Evolutionary conservation across 2,329 filamentous ascomycete species (phyloP), one percentile per base, ranked within the genome.

Genomic region (Rachicladosporium sp.): DNA sequence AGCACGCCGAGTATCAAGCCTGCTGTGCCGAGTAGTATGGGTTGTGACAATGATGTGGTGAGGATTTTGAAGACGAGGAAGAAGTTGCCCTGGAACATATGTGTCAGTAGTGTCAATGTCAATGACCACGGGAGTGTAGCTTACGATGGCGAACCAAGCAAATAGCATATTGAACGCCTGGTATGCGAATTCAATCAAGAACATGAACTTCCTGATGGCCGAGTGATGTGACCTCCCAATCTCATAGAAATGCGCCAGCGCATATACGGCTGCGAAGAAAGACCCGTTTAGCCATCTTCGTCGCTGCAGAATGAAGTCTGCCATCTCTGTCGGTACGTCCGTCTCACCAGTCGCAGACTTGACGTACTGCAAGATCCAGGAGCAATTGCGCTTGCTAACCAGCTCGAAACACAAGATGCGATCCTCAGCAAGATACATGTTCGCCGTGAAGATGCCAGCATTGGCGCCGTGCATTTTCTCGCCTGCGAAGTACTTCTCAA

Each of bases 61-160:
- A 98, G 69, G 58, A 98, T 96, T 62, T 88, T 88, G 70, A 98
- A 98, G 51, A 98, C 89, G 56, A 98, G 68, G 74, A 96, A 98
- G 73, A 98, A 98, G 67, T 98, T 98, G 57, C 91, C 77, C 67
- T 70, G 40, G 4, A 15, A n/a, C 11, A 9, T 19, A 11, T 35
- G 31, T 39, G 42, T 48, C 42, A 48, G n/a, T n/a, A n/a, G n/a
- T n/a, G n/a, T n/a, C n/a, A n/a, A n/a, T n/a, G n/a, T n/a, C n/a
- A n/a, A n/a, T n/a, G n/a, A n/a, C n/a, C n/a, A n/a, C n/a, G n/a
- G n/a, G n/a, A n/a, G n/a, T n/a, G n/a, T n/a, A n/a, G n/a, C 66
- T 60, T 57, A 69, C 83, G 56, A 96, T 91, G 53, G 82, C 86
- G 58, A 98, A 96, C 91, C 91, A 98, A 38, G 91, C 88, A 60